Conservation (phyloP, 345 rosid genomes). For the Aurinia saxatilis region DNA sequence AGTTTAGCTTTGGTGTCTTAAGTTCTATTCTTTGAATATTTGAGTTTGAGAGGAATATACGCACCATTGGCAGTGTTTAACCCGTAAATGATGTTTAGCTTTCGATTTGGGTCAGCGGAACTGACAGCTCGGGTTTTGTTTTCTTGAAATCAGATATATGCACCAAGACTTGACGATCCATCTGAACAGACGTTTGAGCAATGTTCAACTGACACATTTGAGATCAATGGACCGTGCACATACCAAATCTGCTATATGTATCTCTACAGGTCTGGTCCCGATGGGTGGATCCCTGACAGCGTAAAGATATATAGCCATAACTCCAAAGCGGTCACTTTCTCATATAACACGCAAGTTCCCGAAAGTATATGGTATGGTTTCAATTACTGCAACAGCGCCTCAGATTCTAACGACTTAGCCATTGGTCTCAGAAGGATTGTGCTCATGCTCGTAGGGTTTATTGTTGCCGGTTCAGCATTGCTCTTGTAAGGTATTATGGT, state of each 20-base stretch:
- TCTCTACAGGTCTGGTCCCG: conserved; percentile 69
- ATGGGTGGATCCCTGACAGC: conserved; percentile 74
- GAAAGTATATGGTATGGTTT: conserved; percentile 72
- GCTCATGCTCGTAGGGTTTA: conserved; percentile 15
- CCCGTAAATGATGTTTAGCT: too few relatives aligned
- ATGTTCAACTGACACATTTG: conserved; percentile 74
- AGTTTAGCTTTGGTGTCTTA: background rate
- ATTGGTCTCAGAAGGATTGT: conserved; percentile 21
- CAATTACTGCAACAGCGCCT: conserved; percentile 45
- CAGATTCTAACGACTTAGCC: conserved; percentile 29
- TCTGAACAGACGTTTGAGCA: conserved; percentile 48
- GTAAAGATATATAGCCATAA: conserved; percentile 45
- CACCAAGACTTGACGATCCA: conserved; percentile 73
- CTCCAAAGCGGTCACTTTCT: conserved; percentile 43
- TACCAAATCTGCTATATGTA: conserved; percentile 71
- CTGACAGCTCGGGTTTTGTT: background rate
- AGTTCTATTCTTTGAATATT: background rate
- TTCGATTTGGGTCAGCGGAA: background rate
- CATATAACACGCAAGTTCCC: conserved; percentile 51
- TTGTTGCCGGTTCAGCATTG: conserved; percentile 18
- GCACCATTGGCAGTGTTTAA: background rate
- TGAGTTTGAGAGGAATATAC: background rate
- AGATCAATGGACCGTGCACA: conserved; percentile 67
- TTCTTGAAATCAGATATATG: conserved; percentile 52
- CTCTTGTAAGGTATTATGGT: conserved; percentile 13